Conservation (phyloP, 2,329 filamentous ascomycete species). For the Exutisphaerella laricina region DNA sequence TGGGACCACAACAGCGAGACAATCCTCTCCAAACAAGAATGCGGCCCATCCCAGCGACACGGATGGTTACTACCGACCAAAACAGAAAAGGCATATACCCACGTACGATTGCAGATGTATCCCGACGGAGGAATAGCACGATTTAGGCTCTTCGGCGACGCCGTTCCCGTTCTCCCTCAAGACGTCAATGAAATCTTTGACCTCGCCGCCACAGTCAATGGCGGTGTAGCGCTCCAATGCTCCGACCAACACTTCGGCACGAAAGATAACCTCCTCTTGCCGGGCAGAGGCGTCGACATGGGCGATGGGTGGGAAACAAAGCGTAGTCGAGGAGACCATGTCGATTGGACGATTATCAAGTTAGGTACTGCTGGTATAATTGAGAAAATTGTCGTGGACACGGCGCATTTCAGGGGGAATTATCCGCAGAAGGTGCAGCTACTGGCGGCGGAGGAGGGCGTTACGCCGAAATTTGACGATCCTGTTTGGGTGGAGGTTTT, state of each 20-base stretch:
- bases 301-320: conserved; percentile 84
- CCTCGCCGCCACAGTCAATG: conserved; percentile 71
- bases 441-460: conserved; percentile 53
- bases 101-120: conserved; percentile 78
- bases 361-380: conserved; percentile 62
- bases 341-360: conserved; percentile 75
- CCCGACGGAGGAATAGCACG: conserved; percentile 78
- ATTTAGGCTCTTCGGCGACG: conserved; percentile 71
- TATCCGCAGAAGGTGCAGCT: conserved; percentile 72
- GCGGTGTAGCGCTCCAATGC: conserved; percentile 67
- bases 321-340: conserved; percentile 65
- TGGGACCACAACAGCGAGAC: conserved; percentile 55
- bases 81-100: conserved; percentile 65
- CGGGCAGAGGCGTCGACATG: conserved; percentile 76
- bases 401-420: conserved; percentile 77
- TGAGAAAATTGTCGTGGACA: conserved; percentile 67
- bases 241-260: conserved; percentile 81
- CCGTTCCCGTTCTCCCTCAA: conserved; percentile 68
- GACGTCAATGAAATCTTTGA: conserved; percentile 63
- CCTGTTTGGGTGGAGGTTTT: conserved; percentile 62
- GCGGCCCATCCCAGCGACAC: conserved; percentile 67
- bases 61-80: conserved; percentile 59
- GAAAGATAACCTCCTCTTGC: conserved; percentile 73
- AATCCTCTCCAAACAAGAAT: conserved; percentile 63
- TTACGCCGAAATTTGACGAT: conserved; percentile 51